A percentile compares a stretch with the other conserved stretches of the same genome.
These are phyloP conservation scores for Periconia sp. DNA, from an alignment of 2,329 filamentous ascomycete genomes.

Conservation along the genomic window DNA sequence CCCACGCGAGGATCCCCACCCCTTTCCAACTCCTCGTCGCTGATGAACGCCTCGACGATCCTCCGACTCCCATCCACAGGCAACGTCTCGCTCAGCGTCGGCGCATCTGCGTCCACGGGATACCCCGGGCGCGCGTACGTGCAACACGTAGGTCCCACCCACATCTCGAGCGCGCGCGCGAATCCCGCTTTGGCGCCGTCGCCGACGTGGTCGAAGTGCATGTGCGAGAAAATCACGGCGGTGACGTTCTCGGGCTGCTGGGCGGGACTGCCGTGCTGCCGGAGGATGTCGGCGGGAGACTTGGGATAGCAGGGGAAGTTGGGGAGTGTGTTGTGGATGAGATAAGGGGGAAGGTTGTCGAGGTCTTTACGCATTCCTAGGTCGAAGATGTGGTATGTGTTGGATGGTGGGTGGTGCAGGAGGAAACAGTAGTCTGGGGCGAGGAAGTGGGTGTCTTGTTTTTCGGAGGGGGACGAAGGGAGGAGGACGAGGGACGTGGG, in stretches of 20 bases:
- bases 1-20: constrained; percentile 27
- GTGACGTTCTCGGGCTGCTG: constrained; percentile 45
- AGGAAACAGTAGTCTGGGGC: constrained; percentile 37
- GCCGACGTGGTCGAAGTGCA: constrained; percentile 47
- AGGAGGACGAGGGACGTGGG: constrained; percentile 51
- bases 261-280: constrained; percentile 22
- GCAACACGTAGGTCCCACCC: constrained; percentile 41
- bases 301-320: constrained; percentile 39
- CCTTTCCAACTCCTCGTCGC: constrained; percentile 29
- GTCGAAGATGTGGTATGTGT: constrained; percentile 54
- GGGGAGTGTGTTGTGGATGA: constrained; percentile 45
- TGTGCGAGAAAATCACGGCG: constrained; percentile 42
- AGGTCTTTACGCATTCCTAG: constrained; percentile 55
- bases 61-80: constrained; percentile 48
- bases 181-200: constrained; percentile 42
- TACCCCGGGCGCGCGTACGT: constrained; percentile 36
- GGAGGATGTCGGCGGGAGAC: constrained; percentile 29
- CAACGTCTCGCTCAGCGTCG: constrained; percentile 45
- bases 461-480: constrained; percentile 43
- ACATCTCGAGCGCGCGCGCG: constrained; percentile 36
- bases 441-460: constrained; percentile 17
- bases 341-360: constrained; percentile 42
- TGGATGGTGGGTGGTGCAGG: constrained; percentile 28
- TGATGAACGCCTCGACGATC: constrained; percentile 36
- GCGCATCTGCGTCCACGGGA: constrained; percentile 22